Percentiles rank a stretch among this genome's conserved stretches.
These are phyloP conservation scores for Trametes polyzona DNA, from an alignment of 1,284 basidiomycete species.

Conservation along the genomic window DNA sequence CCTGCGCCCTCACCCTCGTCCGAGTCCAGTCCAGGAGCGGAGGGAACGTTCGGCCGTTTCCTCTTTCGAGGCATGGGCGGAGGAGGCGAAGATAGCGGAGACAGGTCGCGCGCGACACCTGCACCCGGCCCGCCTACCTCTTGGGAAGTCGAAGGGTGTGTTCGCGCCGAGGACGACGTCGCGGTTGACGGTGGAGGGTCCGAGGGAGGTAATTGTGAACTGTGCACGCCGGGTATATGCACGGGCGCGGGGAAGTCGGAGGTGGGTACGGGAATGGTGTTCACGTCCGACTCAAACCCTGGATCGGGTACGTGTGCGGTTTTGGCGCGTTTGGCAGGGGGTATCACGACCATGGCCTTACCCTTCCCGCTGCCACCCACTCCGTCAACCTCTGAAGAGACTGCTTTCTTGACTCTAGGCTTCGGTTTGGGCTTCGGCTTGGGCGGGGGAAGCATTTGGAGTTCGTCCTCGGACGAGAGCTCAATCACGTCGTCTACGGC, in stretches of 20 bases:
- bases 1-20: conserved; percentile 21
- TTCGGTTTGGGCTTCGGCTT: conserved; percentile 20
- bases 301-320: conserved; percentile 11
- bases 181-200: conserved; percentile 35
- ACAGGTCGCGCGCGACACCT: conserved; percentile 3
- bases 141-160: conserved; percentile 7
- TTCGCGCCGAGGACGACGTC: conserved; percentile 15
- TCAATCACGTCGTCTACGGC: conserved; percentile 34
- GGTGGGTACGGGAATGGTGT: conserved; percentile 33
- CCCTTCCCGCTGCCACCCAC: conserved; percentile 1
- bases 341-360: conserved; percentile 5
- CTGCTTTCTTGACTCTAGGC: conserved; percentile 10
- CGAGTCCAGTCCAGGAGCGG: neutral
- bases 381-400: conserved; percentile 7
- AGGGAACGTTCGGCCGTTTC: conserved; percentile 27
- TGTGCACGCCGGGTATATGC: conserved; percentile 3
- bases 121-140: neutral
- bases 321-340: conserved; percentile 24
- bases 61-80: conserved; percentile 30
- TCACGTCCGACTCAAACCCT: conserved; percentile 30
- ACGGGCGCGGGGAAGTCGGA: conserved; percentile 29
- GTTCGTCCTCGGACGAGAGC: conserved; percentile 36
- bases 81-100: conserved; percentile 35
- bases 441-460: conserved; percentile 22
- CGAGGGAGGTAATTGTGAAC: conserved; percentile 39